A percentile compares a stretch with the other conserved stretches of the same genome.
Conservation (phyloP, 768 basidiomycete species). For the Mycena olivaceomarginata region DNA sequence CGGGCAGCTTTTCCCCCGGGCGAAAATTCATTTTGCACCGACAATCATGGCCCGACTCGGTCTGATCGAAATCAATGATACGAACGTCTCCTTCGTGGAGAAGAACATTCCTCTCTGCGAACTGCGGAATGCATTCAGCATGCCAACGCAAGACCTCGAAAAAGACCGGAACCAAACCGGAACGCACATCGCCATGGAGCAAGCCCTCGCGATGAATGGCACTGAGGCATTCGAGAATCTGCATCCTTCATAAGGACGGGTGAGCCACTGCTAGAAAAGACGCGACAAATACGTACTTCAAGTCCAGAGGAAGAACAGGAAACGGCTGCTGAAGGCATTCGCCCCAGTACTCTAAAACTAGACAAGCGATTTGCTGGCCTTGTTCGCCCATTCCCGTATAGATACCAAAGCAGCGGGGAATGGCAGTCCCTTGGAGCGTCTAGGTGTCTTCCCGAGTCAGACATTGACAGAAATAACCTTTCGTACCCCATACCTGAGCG, state of each 20-base stretch:
- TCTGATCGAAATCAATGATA: slow-evolving; percentile 62
- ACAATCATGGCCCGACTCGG: slow-evolving; percentile 52
- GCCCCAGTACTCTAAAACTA: slow-evolving; percentile 61
- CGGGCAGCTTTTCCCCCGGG: slow-evolving; percentile 49
- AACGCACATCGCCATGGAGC: slow-evolving; percentile 56
- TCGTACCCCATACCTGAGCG: slow-evolving; percentile 25
- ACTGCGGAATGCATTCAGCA: slow-evolving; percentile 36
- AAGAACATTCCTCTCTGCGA: slow-evolving; percentile 65
- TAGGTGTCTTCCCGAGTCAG: slow-evolving; percentile 18
- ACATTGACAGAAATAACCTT: neutral
- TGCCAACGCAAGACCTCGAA: neutral
- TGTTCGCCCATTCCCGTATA: slow-evolving; percentile 56
- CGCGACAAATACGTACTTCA: slow-evolving; percentile 51
- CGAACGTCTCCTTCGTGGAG: slow-evolving; percentile 58
- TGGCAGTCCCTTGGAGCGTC: slow-evolving; percentile 55
- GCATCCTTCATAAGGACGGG: slow-evolving; percentile 46
- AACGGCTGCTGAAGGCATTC: slow-evolving; percentile 57
- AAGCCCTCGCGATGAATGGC: slow-evolving; percentile 59
- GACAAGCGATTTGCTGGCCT: slow-evolving; percentile 59
- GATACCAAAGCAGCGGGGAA: slow-evolving; percentile 60
- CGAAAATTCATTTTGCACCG: slow-evolving; percentile 54
- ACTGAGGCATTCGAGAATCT: slow-evolving; percentile 55
- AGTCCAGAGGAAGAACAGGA: slow-evolving; percentile 50
- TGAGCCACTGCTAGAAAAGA: neutral
- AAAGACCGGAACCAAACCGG: no score